phyloP scores from a whole-genome alignment of 306 rosid species.

The Carpinus fangiana region DNA sequence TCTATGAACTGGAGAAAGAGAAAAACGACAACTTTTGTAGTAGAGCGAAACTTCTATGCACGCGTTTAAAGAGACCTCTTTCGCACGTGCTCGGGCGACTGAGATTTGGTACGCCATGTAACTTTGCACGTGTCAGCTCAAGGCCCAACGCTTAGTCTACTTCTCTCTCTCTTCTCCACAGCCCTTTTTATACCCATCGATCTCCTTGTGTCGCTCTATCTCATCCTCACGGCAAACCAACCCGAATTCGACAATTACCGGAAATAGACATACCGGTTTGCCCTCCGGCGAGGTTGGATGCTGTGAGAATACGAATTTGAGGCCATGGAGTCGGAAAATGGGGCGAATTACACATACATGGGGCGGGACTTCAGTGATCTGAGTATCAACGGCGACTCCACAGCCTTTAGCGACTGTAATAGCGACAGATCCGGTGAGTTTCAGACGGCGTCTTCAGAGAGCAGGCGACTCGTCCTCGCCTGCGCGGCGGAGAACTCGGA shows the following conservation, averaged over 20 bases:
- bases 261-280: background rate
- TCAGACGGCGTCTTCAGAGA: constrained; percentile 56
- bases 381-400: constrained; percentile 49
- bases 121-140: constrained; percentile 59
- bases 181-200: constrained; percentile 3
- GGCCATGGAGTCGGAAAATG: constrained; percentile 57
- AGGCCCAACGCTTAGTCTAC: constrained; percentile 27
- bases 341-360: constrained; percentile 42
- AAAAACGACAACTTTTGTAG: constrained; percentile 21
- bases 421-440: constrained; percentile 98
- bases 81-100: constrained; percentile 53
- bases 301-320: background rate
- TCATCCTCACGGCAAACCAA: background rate
- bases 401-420: constrained; percentile 93
- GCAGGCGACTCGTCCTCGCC: constrained; percentile 56
- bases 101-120: constrained; percentile 27
- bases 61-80: constrained; percentile 54
- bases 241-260: background rate
- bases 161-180: constrained; percentile 14
- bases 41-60: constrained; percentile 45
- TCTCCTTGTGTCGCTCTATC: background rate
- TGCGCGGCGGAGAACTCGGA: constrained; percentile 85
- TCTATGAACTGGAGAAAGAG: too few relatives aligned
- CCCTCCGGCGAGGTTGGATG: constrained; percentile 17
- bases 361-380: constrained; percentile 60